phyloP scores from a whole-genome alignment of 352 stramenopile genomes.

The Pythium dissimile region DNA sequence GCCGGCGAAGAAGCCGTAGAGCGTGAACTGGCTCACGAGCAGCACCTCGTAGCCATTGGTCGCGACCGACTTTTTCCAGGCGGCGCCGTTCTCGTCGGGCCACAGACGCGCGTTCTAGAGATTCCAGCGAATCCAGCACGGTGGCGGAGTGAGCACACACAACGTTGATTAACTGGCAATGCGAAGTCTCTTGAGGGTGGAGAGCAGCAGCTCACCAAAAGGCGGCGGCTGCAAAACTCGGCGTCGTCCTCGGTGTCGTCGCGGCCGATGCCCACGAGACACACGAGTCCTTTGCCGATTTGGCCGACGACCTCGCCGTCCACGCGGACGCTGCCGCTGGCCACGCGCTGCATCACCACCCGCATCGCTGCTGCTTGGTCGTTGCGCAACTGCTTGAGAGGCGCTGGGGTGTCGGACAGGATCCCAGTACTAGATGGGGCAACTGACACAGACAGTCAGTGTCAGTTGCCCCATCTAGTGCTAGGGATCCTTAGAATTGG shows the following conservation, averaged over 20 bases:
- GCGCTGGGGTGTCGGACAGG: too few species aligned
- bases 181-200: too few species aligned
- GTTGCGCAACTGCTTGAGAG: too few species aligned
- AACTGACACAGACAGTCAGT: too few species aligned
- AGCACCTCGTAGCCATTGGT: conserved; percentile 71
- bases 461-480: too few species aligned
- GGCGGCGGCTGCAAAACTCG: conserved; percentile 73
- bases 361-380: conserved; percentile 38
- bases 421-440: too few species aligned
- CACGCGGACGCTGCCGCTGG: conserved; percentile 73
- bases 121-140: too few species aligned
- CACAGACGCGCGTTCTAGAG: conserved; percentile 82
- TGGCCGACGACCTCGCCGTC: conserved; percentile 69
- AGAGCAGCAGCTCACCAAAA: conserved; percentile 43
- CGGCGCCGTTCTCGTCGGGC: conserved; percentile 48
- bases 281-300: conserved; percentile 76
- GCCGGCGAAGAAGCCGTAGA: conserved; percentile 73
- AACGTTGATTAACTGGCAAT: too few species aligned
- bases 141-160: too few species aligned
- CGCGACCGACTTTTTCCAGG: conserved; percentile 69
- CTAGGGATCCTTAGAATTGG: too few species aligned
- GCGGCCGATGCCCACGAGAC: conserved; percentile 69
- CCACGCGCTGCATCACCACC: conserved; percentile 79
- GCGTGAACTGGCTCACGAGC: conserved; percentile 87
- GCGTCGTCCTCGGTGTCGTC: conserved; percentile 82